Evolutionary conservation across 108 stramenopile genomes (phyloP), one percentile per base, ranked within the genome.

Genomic region (Poteriospumella lacustris): DNA sequence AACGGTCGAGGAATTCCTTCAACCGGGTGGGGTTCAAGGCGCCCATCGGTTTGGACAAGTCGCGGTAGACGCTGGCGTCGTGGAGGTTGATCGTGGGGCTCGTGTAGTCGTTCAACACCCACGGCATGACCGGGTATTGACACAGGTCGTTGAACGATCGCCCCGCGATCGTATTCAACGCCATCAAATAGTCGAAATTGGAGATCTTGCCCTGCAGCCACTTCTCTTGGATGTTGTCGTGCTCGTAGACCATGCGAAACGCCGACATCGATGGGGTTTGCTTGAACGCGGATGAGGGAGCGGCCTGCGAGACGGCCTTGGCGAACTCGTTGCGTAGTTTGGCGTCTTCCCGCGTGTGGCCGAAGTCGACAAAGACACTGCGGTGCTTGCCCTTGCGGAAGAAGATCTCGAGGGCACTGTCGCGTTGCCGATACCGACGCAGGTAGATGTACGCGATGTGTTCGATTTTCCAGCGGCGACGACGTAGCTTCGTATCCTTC

Each of bases 161-260:
- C 2, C 98, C 98, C 3, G 98, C 94, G 43, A 96, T 83, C 42
- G 91, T 88, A 82, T 99, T 99, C 77, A 96, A 82, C 73, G 91
- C 87, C 68, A 95, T 87, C 15, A 99, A 80, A 80, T 97, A 99
- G 75, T 97, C 98, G 76, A 97, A 97, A 79, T 97, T 99, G 42
- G 93, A 92, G 44, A 97, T 81, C 58, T 80, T 44, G 1, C 84
- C 40, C 39, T 62, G 12, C 70, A 85, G 81, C 86, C 86, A 87
- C 81, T 80, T 44, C 43, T 44, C 76, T 79, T 86, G 41, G 78
- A 47, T 87, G 26, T 90, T 87, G n/a, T n/a, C n/a, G 24, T 91
- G 91, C 68, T 93, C 92, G 1, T 88, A 90, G 91, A 92, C 94
- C n/a, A 90, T 90, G 44, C 91, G 86, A 84, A 52, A 86, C 84